Evolutionary conservation across 768 basidiomycete species (phyloP), one percentile per base, ranked within the genome.

Genomic region (Pleurotus platypus): DNA sequence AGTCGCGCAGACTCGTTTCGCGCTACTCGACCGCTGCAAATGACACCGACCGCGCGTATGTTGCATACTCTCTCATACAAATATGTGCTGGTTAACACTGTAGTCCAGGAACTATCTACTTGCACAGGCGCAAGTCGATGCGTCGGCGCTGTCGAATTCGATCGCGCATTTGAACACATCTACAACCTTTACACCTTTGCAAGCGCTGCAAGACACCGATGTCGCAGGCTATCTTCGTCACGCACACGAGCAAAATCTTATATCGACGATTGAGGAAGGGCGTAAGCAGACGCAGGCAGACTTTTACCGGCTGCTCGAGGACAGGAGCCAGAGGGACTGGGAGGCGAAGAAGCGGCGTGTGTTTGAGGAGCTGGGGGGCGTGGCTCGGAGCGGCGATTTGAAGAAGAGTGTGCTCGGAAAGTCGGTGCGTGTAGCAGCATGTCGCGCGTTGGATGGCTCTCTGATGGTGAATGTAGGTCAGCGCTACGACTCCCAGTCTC

Each of bases 171-270:
- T 94, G 60, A 90, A 94, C 66, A 84, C 91, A 2, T 75, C 87
- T 1, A 77, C 89, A 3, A 95, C 92, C 0, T 96, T 94, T 69
- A 84, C 89, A 20, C 92, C 93, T 0, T 76, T 94, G n/a, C 91
- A 93, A 65, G 90, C 92, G 4, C 79, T 96, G n/a, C 88, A 90
- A 65, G 94, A 97, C 74, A 94, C 90, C 0, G 94, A 97, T 67
- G 90, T 96, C 51, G 85, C 90, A 35, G 92, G 92, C n/a, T 95
- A 91, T 67, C 84, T 96, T 20, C 89, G 92, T n/a, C 90, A 94
- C 70, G 90, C 92, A 1, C 92, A 96, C 65, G 94, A 98, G 67
- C 94, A 95, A 69, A 92, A 91, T 61, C 85, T 98, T 56, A 93
- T 96, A 57, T 91, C 91, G 1, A 92, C 94, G 1, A 94, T 98